Evolutionary conservation across 2,329 filamentous ascomycete species (phyloP).

Genomic region (Juglanconis juglandina): DNA sequence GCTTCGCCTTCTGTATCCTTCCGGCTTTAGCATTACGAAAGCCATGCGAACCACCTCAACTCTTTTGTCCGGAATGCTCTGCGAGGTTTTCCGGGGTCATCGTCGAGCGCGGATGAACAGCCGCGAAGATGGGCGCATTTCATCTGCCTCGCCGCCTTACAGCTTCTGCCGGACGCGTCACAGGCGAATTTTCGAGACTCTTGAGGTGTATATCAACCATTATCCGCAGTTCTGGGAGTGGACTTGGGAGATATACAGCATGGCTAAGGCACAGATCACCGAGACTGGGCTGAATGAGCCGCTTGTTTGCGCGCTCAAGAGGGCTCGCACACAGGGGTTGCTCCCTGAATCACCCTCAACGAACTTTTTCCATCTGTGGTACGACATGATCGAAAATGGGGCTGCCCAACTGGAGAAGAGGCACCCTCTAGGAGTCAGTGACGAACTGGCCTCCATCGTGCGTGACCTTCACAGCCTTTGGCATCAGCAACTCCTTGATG

Average conservation of each 20-base stretch:
- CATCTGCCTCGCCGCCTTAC: neutral
- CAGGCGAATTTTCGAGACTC: neutral
- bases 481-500: conserved; percentile 7
- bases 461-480: conserved; percentile 2
- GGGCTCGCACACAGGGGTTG: neutral
- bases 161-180: conserved; percentile 10
- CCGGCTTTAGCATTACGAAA: conserved; percentile 13
- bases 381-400: conserved; percentile 9
- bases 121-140: neutral
- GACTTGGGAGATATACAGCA: conserved; percentile 1
- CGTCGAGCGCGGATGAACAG: neutral
- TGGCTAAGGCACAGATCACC: neutral
- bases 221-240: conserved; percentile 4
- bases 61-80: neutral
- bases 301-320: neutral
- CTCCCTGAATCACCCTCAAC: neutral
- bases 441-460: conserved; percentile 1
- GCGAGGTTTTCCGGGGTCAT: conserved; percentile 6
- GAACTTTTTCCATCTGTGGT: conserved; percentile 6
- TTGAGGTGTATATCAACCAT: neutral
- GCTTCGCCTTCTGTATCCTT: neutral
- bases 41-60: neutral
- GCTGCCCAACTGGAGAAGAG: conserved; percentile 1
- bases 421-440: conserved; percentile 2
- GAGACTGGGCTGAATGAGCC: neutral